Percentiles rank a stretch among this genome's conserved stretches.
These are phyloP conservation scores for Fusarium sp. DNA, from an alignment of 2,329 filamentous ascomycete genomes.

Conservation along the genomic window DNA sequence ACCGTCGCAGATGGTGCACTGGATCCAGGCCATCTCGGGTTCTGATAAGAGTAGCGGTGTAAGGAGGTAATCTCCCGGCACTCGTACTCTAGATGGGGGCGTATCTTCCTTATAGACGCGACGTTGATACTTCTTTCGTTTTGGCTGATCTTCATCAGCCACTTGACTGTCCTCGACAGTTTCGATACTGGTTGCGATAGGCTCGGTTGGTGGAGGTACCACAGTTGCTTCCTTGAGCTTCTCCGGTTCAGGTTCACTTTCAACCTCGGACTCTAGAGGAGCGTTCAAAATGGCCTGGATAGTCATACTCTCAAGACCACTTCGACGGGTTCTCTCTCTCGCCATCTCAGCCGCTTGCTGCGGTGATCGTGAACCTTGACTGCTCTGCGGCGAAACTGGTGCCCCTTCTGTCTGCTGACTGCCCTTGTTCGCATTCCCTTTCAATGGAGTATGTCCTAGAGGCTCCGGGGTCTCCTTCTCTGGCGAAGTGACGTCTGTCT, in stretches of 20 bases:
- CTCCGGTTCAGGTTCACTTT: slow-evolving; percentile 25
- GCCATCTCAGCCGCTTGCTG: slow-evolving; percentile 17
- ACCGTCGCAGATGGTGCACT: slow-evolving; percentile 83
- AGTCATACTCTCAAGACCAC: slow-evolving; percentile 43
- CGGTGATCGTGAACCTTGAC: slow-evolving; percentile 40
- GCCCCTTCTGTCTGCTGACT: slow-evolving; percentile 18
- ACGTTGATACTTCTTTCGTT: slow-evolving; percentile 49
- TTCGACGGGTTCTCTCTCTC: slow-evolving; percentile 9
- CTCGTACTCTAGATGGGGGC: slow-evolving; percentile 54
- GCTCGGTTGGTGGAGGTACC: slow-evolving; percentile 15
- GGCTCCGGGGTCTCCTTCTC: slow-evolving; percentile 58
- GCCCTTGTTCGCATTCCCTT: slow-evolving; percentile 10
- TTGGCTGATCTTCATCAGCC: slow-evolving; percentile 31
- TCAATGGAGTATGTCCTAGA: slow-evolving; percentile 43
- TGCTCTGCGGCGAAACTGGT: slow-evolving; percentile 47
- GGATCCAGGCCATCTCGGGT: slow-evolving; percentile 82
- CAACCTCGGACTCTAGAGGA: slow-evolving; percentile 29
- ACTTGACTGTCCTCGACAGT: slow-evolving; percentile 26
- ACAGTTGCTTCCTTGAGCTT: slow-evolving; percentile 9
- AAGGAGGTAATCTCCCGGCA: slow-evolving; percentile 83
- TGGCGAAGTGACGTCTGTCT: slow-evolving; percentile 60
- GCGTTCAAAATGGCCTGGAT: slow-evolving; percentile 47
- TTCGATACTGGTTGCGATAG: slow-evolving; percentile 40
- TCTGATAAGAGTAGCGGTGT: slow-evolving; percentile 80
- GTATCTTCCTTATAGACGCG: slow-evolving; percentile 48